Conservation (phyloP, 2,329 filamentous ascomycete species). For the Chrysoporthe deuterocubensis region DNA sequence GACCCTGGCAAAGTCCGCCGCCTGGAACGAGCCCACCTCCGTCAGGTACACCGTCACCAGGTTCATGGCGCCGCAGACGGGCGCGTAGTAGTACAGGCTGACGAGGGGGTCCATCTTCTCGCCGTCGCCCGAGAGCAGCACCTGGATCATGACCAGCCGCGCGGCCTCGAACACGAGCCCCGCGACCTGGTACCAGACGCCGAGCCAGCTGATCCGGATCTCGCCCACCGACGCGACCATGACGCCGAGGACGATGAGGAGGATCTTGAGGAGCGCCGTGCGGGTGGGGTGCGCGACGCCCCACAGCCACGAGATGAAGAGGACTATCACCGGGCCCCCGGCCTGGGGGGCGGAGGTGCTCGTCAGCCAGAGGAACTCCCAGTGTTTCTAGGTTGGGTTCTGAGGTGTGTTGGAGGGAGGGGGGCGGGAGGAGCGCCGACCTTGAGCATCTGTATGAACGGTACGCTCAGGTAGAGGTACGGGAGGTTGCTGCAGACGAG, state of each 20-base stretch:
- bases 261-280: conserved; percentile 51
- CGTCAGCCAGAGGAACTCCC: conserved; percentile 1
- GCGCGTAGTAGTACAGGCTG: conserved; percentile 88
- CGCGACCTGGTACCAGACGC: conserved; percentile 71
- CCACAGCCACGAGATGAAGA: conserved; percentile 67
- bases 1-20: conserved; percentile 66
- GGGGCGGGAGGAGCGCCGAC: conserved; percentile 42
- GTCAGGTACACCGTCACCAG: conserved; percentile 68
- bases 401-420: neutral
- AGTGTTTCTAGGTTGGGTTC: too few relatives aligned
- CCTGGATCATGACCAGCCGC: conserved; percentile 83
- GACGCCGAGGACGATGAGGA: conserved; percentile 58
- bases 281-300: conserved; percentile 53
- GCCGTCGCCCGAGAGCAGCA: conserved; percentile 75
- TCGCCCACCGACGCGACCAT: conserved; percentile 62
- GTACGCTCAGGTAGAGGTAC: conserved; percentile 89
- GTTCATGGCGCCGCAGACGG: conserved; percentile 83
- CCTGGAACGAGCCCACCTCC: conserved; percentile 69
- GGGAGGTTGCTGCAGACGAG: conserved; percentile 94
- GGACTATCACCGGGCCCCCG: conserved; percentile 68
- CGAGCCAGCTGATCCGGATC: conserved; percentile 68
- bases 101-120: conserved; percentile 88
- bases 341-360: conserved; percentile 45
- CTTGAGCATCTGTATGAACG: conserved; percentile 99
- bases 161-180: conserved; percentile 82